These are phyloP conservation scores for Hydnomerulius pinastri DNA, from an alignment of 768 basidiomycete genomes.

Conservation along the genomic window DNA sequence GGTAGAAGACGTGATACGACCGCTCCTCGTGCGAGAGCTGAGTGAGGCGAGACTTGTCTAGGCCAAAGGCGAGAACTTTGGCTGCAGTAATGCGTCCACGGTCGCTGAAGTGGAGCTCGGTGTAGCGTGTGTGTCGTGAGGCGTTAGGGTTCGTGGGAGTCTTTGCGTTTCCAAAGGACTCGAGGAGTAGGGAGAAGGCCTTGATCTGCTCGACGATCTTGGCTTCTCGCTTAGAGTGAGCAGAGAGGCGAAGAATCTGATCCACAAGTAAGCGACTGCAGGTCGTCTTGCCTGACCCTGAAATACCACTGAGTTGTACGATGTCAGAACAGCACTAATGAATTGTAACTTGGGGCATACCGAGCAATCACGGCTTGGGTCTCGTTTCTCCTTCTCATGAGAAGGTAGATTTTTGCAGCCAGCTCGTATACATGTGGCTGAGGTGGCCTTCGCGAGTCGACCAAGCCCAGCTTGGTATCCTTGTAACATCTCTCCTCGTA, in stretches of 20 bases:
- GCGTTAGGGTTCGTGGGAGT: constrained; percentile 63
- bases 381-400: constrained; percentile 56
- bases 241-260: constrained; percentile 60
- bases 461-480: constrained; percentile 47
- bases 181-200: constrained; percentile 55
- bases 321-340: constrained; percentile 14
- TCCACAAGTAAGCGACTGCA: constrained; percentile 53
- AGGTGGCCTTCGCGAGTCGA: constrained; percentile 38
- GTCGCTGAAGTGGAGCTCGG: constrained; percentile 63
- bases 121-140: constrained; percentile 59
- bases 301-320: constrained; percentile 49
- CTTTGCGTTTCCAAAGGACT: constrained; percentile 69
- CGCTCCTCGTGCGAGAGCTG: constrained; percentile 59
- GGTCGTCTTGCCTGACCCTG: constrained; percentile 62
- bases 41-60: constrained; percentile 62
- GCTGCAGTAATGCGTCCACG: constrained; percentile 57
- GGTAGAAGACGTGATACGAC: constrained; percentile 69
- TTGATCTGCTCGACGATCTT: constrained; percentile 57
- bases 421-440: constrained; percentile 66
- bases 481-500: constrained; percentile 59
- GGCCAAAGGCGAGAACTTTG: constrained; percentile 58
- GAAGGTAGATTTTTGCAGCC: constrained; percentile 57
- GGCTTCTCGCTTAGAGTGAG: constrained; percentile 55
- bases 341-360: constrained; percentile 33
- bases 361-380: constrained; percentile 58